These are phyloP conservation scores for Microcos paniculata DNA, from an alignment of 345 rosid genomes.

Conservation along the genomic window DNA sequence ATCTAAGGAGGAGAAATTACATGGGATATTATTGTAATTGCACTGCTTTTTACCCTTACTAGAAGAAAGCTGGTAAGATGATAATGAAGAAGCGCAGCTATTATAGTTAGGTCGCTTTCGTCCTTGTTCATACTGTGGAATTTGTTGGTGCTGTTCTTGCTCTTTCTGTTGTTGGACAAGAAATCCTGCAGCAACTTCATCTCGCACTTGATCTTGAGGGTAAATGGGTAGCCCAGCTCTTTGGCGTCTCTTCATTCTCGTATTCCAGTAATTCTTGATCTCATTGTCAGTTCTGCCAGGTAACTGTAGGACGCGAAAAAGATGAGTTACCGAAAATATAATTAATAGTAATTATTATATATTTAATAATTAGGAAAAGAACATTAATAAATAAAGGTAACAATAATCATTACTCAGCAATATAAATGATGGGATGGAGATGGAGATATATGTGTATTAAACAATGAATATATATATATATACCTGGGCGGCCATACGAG, in stretches of 20 bases:
- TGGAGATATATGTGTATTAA: background rate
- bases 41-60: constrained; percentile 22
- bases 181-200: constrained; percentile 27
- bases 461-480: background rate
- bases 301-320: constrained; percentile 36
- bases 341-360: no score
- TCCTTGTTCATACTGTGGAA: background rate
- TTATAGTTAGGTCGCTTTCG: constrained; percentile 13
- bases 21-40: constrained; percentile 5
- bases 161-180: constrained; percentile 30
- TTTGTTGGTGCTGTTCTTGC: constrained; percentile 19
- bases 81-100: constrained; percentile 28
- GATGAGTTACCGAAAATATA: no score
- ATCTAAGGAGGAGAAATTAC: constrained; percentile 28
- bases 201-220: constrained; percentile 49
- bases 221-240: constrained; percentile 72
- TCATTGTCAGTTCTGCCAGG: constrained; percentile 93
- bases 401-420: background rate
- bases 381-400: no score
- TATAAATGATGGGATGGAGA: background rate
- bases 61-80: constrained; percentile 28
- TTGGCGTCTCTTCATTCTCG: constrained; percentile 71
- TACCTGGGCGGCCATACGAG: constrained; percentile 96
- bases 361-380: no score
- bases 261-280: constrained; percentile 91